These are phyloP conservation scores for Crucibulum laeve DNA, from an alignment of 768 basidiomycete genomes.

Conservation along the genomic window DNA sequence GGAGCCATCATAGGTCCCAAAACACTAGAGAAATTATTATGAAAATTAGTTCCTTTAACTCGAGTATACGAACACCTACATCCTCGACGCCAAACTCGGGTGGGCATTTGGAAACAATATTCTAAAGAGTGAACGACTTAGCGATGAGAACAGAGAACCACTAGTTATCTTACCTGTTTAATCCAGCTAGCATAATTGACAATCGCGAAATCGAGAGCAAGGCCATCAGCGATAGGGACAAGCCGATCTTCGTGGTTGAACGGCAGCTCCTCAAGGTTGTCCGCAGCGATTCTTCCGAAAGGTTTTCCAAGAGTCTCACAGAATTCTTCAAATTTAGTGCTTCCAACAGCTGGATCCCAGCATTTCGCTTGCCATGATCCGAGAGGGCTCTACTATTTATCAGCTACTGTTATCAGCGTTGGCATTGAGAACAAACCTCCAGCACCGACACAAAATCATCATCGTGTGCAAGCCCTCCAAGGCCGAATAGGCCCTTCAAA, in stretches of 20 bases:
- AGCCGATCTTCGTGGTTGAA: constrained; percentile 46
- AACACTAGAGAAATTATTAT: constrained; percentile 53
- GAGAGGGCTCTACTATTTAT: constrained; percentile 45
- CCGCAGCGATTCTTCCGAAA: constrained; percentile 20
- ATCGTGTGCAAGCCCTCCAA: constrained; percentile 62
- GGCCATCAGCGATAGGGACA: constrained; percentile 38
- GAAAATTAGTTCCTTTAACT: background rate
- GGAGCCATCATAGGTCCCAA: constrained; percentile 73
- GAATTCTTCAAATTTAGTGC: constrained; percentile 62
- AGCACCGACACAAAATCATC: constrained; percentile 75
- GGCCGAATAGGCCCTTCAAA: constrained; percentile 76
- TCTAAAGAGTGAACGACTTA: constrained; percentile 24
- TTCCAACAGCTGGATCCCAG: constrained; percentile 77
- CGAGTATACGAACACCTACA: constrained; percentile 22
- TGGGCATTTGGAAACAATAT: constrained; percentile 56
- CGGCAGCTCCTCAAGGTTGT: constrained; percentile 31
- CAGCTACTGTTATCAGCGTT: background rate
- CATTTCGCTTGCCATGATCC: constrained; percentile 78
- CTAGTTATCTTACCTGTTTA: constrained; percentile 43
- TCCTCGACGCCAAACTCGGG: constrained; percentile 43
- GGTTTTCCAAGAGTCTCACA: constrained; percentile 53
- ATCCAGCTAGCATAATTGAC: constrained; percentile 78
- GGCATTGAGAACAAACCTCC: constrained; percentile 35
- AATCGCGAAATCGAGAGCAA: constrained; percentile 54
- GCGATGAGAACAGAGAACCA: background rate